Percentiles rank a stretch among this genome's conserved stretches.
Evolutionary conservation across 257 asterid species (phyloP).

Genomic region (Schizonepeta tenuifolia): DNA sequence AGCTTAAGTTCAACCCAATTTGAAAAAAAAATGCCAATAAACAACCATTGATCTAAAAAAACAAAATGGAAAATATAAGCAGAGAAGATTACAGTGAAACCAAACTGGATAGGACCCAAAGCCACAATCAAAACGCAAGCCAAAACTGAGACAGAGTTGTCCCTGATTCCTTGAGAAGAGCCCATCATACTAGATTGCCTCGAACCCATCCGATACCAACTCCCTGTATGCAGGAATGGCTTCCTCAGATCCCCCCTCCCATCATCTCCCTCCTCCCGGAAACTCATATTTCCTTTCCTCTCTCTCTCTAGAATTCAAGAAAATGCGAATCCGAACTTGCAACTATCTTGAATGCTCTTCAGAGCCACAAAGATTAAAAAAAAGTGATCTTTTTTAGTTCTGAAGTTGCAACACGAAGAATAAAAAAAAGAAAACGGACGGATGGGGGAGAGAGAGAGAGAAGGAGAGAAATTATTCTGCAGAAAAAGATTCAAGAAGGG

Average conservation of each 20-base stretch:
- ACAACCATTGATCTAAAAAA: constrained; percentile 1
- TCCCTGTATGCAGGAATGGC: constrained; percentile 90
- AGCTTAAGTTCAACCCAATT: background rate
- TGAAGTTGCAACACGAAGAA: constrained; percentile 7
- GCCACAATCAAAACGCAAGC: constrained; percentile 95
- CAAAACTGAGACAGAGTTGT: constrained; percentile 77
- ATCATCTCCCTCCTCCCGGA: constrained; percentile 83
- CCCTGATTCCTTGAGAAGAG: constrained; percentile 77
- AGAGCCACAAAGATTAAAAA: background rate
- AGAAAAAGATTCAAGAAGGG: too few relatives aligned
- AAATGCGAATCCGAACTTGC: constrained; percentile 25
- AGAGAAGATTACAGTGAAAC: constrained; percentile 70
- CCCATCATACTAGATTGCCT: constrained; percentile 83
- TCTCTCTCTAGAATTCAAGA: constrained; percentile 23
- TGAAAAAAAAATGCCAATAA: constrained; percentile 19
- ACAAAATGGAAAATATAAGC: background rate
- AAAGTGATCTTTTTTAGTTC: background rate
- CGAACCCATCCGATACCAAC: constrained; percentile 95
- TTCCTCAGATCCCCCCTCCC: constrained; percentile 78
- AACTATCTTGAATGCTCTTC: constrained; percentile 39
- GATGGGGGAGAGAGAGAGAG: background rate
- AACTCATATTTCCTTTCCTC: constrained; percentile 58
- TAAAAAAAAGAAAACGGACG: background rate
- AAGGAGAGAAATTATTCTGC: too few relatives aligned
- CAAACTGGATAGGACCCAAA: constrained; percentile 90